Evolutionary conservation across 1,139 yeast species (phyloP), one percentile per base, ranked within the genome.

Genomic region (Pichia sp.): DNA sequence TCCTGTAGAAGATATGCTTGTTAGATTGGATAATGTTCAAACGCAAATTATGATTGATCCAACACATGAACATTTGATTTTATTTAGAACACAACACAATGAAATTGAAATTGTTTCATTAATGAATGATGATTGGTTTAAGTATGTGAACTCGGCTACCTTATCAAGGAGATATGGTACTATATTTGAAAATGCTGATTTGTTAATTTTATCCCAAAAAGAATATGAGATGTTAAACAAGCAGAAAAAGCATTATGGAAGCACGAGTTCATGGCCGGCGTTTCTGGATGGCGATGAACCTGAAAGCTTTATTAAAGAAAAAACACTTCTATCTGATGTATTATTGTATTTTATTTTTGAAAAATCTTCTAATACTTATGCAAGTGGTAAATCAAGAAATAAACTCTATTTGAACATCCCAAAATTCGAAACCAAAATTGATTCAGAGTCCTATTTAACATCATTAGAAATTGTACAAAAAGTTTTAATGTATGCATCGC

Each of bases 21-120:
- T 89, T 28, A 82, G 80, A 43, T 68, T 91, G 26, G 65, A 81
- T 5, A 76, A 89, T 3, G 96, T 96, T 0, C 96, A 89, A 57
- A 80, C 88, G 40, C 97, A 91, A 60, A 60, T 91, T 24, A 80
- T 82, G 46, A 73, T 85, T 39, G 79, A 79, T 29, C 78, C 76
- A 42, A 72, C 74, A 28, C 76, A 82, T 0, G 78, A 76, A 36
- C 70, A 83, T 2, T 74, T 84, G 38, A 71, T 87, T 14, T 60
- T 87, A 41, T 66, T 87, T 13, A 74, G 84, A 3, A 74, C 95
- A 0, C 80, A 81, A 41, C 79, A 76, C 47, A 74, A 89, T 48
- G 89, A 85, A 53, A 54, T 84, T 51, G 74, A 86, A 47, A 73
- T 82, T 13, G 61, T 87, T 15, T 68, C 78, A 15, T 68, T 82